phyloP scores from a whole-genome alignment of 768 basidiomycete species.

The Solioccasus polychromus region DNA sequence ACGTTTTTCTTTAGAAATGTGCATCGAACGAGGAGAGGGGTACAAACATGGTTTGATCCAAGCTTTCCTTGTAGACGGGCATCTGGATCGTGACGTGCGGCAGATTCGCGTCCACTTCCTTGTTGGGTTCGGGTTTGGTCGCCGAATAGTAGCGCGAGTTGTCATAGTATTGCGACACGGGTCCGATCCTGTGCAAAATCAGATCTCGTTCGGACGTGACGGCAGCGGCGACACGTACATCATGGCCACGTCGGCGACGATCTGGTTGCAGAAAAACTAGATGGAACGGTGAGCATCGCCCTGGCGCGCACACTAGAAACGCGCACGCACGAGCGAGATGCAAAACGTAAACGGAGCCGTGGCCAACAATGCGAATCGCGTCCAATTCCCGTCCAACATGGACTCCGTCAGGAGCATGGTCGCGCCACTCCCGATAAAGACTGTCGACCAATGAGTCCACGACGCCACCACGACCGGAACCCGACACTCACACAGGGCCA shows the following conservation, averaged over 20 bases:
- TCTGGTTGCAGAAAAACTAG: constrained; percentile 74
- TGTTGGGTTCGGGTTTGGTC: constrained; percentile 55
- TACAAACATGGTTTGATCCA: constrained; percentile 78
- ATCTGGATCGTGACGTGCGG: constrained; percentile 80
- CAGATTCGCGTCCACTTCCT: constrained; percentile 58
- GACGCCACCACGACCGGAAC: constrained; percentile 5
- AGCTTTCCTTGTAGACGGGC: constrained; percentile 86
- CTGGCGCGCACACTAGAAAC: not conserved
- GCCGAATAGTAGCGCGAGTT: constrained; percentile 86
- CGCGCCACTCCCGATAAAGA: constrained; percentile 65
- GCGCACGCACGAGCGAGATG: constrained; percentile 60
- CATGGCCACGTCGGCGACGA: constrained; percentile 61
- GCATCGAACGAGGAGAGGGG: not conserved
- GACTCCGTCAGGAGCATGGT: constrained; percentile 62
- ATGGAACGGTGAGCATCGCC: constrained; percentile 2
- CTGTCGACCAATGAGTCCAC: constrained; percentile 39
- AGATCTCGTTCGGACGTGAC: not conserved
- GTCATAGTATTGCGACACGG: constrained; percentile 81
- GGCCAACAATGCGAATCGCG: constrained; percentile 62
- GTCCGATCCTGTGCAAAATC: constrained; percentile 54
- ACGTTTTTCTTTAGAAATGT: not conserved
- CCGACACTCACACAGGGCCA: constrained; percentile 58
- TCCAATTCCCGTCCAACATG: constrained; percentile 58
- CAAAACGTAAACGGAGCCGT: constrained; percentile 74
- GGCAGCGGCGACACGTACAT: constrained; percentile 43